A percentile compares a stretch with the other conserved stretches of the same genome.
Evolutionary conservation across 2,329 filamentous ascomycete species (phyloP).

Genomic region (Pseudogymnoascus sp.): DNA sequence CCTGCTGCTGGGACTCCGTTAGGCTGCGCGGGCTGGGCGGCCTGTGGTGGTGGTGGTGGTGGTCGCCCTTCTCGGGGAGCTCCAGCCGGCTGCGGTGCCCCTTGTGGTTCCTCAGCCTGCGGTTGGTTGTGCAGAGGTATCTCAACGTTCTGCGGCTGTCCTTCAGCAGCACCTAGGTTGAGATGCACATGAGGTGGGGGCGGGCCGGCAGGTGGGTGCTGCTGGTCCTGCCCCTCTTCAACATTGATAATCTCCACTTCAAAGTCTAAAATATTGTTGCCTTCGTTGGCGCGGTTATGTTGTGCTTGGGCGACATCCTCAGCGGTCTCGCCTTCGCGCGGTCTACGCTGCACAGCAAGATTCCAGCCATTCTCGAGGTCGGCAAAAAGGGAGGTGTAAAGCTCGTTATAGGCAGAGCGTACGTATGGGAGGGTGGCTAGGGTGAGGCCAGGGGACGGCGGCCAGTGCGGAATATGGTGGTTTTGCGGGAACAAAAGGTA

Average conservation of each 20-base stretch:
- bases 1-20: not conserved
- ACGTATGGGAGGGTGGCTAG: constrained; percentile 59
- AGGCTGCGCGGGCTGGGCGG: not conserved
- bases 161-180: not conserved
- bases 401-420: constrained; percentile 51
- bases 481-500: constrained; percentile 18
- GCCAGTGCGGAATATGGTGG: constrained; percentile 20
- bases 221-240: not conserved
- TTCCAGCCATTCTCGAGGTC: constrained; percentile 26
- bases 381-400: constrained; percentile 36
- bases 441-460: constrained; percentile 56
- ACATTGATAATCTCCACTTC: constrained; percentile 35
- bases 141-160: not conserved
- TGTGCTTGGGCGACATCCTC: constrained; percentile 20
- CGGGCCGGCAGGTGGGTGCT: not conserved
- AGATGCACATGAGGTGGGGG: not conserved
- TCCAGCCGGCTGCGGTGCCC: not conserved
- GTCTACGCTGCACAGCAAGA: constrained; percentile 23
- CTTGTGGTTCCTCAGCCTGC: not conserved
- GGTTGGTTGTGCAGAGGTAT: not conserved
- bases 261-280: constrained; percentile 14
- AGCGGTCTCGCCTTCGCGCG: constrained; percentile 26
- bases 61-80: not conserved
- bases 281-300: constrained; percentile 19
- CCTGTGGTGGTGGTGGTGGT: not conserved